Base-by-base conservation (phyloP, 2,329 filamentous ascomycete species). In the Fusarium palustre region DNA sequence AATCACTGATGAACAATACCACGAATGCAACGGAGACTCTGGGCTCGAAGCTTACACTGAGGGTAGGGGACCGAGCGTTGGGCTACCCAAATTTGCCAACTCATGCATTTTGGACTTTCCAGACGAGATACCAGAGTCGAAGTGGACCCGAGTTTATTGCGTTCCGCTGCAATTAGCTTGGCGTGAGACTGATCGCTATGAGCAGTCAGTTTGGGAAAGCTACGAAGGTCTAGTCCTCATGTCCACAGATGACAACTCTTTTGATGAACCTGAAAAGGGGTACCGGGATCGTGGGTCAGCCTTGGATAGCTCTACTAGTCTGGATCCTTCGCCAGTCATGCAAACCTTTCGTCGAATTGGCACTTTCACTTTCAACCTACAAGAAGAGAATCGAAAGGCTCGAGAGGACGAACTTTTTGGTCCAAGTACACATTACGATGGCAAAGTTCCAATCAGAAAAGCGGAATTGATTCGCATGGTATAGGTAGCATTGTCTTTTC, bases 121-220 rank as follows among this genome's bases (percentile, higher is more conserved):
- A 1, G 16, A 18, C 0, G 57, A 49, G 1, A 34, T 49, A 5
- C 5, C 28, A 0, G 6, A 5, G 2, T 24, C 54, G 1, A n/a
- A 30, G 7, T 59, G 54, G 54, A 7, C 18, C 0, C 41, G 30
- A 0, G 54, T 59, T 1, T 49, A 42, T 8, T 42, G 57, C 0
- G 24, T 59, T 0, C 57, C 57, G 7, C 28, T 59, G 1, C 57
- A 59, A 15, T 16, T 59, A 1, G 57, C 54, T 0, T 39, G 36
- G n/a, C 36, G 57, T 30, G 54, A 59, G 22, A 59, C 57, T 1
- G 57, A 59, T 42, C 54, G 57, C 3, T 59, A 59, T 2, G 57
- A 59, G 6, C 57, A 59, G 12, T 22, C 57, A 1, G n/a, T 59
- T 2, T 59, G 57, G 57, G 57, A 59, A 13, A 59, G 39, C 13